Conservation (phyloP, 495 filamentous ascomycete genomes). For the Entonaema liquescens region DNA sequence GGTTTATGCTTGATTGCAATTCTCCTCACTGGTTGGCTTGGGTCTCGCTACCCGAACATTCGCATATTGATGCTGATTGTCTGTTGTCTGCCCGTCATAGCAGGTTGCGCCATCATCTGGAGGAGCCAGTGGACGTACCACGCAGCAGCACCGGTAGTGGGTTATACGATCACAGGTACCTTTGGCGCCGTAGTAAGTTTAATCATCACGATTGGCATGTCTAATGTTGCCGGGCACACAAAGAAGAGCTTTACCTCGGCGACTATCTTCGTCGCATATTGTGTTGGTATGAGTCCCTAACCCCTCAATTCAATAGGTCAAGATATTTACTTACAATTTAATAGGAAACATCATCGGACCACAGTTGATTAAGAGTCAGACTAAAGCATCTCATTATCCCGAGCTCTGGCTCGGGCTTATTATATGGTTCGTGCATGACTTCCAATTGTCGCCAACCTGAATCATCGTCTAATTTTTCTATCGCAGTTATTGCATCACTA, state of each 20-base stretch:
- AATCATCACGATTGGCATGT: slow-evolving; percentile 72
- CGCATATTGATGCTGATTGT: slow-evolving; percentile 69
- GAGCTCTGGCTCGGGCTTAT: slow-evolving; percentile 75
- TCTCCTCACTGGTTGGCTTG: slow-evolving; percentile 69
- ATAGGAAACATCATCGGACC: slow-evolving; percentile 69
- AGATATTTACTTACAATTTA: slow-evolving; percentile 4
- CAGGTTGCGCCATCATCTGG: slow-evolving; percentile 79
- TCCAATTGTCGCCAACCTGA: neutral
- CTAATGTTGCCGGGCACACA: slow-evolving; percentile 78
- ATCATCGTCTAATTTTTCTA: slow-evolving; percentile 12
- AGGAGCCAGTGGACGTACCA: slow-evolving; percentile 70
- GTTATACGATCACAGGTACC: slow-evolving; percentile 75
- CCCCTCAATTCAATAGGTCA: slow-evolving; percentile 12
- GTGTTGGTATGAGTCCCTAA: slow-evolving; percentile 63
- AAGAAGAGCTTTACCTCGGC: slow-evolving; percentile 80
- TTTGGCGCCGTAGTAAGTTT: slow-evolving; percentile 73
- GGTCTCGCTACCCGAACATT: slow-evolving; percentile 66
- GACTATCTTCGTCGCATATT: slow-evolving; percentile 77
- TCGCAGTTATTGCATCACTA: slow-evolving; percentile 72
- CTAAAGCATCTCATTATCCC: slow-evolving; percentile 70
- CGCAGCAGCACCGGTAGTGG: slow-evolving; percentile 69
- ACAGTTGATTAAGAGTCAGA: slow-evolving; percentile 71
- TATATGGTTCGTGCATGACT: slow-evolving; percentile 64
- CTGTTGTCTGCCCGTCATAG: slow-evolving; percentile 75
- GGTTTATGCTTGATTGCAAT: slow-evolving; percentile 70